Base-by-base conservation (phyloP, 208 protist genomes). In the Crithidia acanthocephali region DNA sequence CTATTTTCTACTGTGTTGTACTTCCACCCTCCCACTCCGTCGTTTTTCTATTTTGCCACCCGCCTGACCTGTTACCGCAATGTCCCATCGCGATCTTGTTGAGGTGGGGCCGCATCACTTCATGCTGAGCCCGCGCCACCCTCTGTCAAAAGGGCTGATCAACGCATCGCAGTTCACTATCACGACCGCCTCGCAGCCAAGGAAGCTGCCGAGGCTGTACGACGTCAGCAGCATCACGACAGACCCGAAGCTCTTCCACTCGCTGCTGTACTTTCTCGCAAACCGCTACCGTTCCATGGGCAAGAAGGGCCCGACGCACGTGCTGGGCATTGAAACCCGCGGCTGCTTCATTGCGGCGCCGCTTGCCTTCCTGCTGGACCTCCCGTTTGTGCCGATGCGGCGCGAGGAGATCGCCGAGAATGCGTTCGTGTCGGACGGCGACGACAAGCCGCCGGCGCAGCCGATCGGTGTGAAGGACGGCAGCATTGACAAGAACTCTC, bases 221-320 rank as follows among this genome's bases (percentile, higher is more conserved):
- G 91, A 98, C 59, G 81, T 97, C 25, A 92, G 74, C 68, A 89
- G 68, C 83, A 84, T 97, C 57, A 95, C 88, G 0, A 88, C 94
- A 40, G 82, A 85, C 35, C 90, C 90, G 15, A 52, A 47, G 5
- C 72, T 95, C 7, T 93, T 97, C 66, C 47, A 84, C 28, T 57
- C 72, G 2, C 72, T 94, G 18, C 78, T 96, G 33, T 37, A 90
- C 52, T 87, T 89, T 32, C 72, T 97, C 2, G 78, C 77, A 10
- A 61, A 84, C 16, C 80, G 92, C 4, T 97, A 96, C 65, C 72
- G 75, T 22, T 33, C 55, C 1, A 87, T 93, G 83, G 84, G 80
- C 10, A 27, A 55, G 3, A 63, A 83, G 16, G 84, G 85, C 0
- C 88, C 87, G 2, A 97, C 91, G 0, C 86, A 95, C 65, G 76